Conservation (phyloP, 306 rosid genomes). For the Citrullus amarus region DNA sequence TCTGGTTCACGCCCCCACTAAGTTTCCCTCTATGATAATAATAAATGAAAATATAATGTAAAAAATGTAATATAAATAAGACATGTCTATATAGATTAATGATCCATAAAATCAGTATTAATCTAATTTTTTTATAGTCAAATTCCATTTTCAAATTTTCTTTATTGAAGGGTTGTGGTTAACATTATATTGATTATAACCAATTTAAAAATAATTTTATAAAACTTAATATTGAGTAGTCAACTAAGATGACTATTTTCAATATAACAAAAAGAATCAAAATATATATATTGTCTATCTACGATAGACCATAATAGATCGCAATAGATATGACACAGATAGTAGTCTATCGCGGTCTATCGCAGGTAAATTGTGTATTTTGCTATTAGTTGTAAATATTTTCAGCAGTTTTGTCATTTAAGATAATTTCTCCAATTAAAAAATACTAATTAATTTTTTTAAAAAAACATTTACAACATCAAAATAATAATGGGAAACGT, state of each 20-base stretch:
- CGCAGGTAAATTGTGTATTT: no score
- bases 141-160: not conserved
- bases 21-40: constrained; percentile 32
- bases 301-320: no score
- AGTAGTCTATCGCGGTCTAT: no score
- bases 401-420: no score
- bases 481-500: no score
- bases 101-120: not conserved
- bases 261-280: not conserved
- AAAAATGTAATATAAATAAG: not conserved
- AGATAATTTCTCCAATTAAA: no score
- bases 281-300: no score
- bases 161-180: not conserved
- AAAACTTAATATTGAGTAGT: not conserved
- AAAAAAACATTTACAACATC: no score
- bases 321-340: no score
- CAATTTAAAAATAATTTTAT: not conserved
- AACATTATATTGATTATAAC: not conserved
- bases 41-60: not conserved
- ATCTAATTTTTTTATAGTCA: not conserved
- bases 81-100: not conserved
- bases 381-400: no score
- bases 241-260: not conserved
- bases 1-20: constrained; percentile 43
- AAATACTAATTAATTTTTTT: no score